Evolutionary conservation across 495 filamentous ascomycete genomes (phyloP).

Genomic region (Extremus antarcticus): DNA sequence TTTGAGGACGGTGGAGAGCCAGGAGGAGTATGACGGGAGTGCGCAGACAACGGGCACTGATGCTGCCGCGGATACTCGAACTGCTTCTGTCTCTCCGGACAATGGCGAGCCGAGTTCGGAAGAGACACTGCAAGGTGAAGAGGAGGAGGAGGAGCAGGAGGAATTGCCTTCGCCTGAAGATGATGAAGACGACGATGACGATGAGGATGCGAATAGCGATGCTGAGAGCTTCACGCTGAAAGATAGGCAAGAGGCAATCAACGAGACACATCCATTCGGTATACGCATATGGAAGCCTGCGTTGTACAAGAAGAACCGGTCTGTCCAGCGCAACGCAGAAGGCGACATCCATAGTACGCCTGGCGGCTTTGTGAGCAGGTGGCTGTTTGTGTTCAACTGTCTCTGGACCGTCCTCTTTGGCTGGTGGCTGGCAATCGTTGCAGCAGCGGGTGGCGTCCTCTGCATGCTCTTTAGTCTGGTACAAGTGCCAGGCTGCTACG

Average conservation of each 20-base stretch:
- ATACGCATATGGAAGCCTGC: constrained; percentile 99
- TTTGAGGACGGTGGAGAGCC: constrained; percentile 39
- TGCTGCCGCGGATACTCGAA: background rate
- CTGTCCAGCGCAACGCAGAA: constrained; percentile 91
- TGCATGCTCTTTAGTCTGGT: constrained; percentile 24
- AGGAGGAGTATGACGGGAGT: constrained; percentile 21
- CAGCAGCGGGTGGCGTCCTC: constrained; percentile 60
- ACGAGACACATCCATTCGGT: constrained; percentile 96
- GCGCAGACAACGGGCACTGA: constrained; percentile 20
- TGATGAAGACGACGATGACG: constrained; percentile 42
- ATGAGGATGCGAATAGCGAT: constrained; percentile 36
- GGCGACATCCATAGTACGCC: constrained; percentile 95
- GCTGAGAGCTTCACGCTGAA: constrained; percentile 59
- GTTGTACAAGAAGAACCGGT: constrained; percentile 92
- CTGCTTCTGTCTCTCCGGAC: too few species aligned
- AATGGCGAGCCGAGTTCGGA: constrained; percentile 21
- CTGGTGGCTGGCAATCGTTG: constrained; percentile 87
- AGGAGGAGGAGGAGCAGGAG: constrained; percentile 37
- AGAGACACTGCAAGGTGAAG: constrained; percentile 24
- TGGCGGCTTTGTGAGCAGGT: constrained; percentile 71
- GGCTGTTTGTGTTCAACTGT: constrained; percentile 77
- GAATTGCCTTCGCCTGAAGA: constrained; percentile 54
- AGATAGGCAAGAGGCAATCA: constrained; percentile 95
- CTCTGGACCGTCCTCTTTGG: constrained; percentile 89
- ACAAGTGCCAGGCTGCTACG: constrained; percentile 66